These are phyloP conservation scores for Atkinsonella hypoxylon DNA, from an alignment of 2,329 filamentous ascomycete species.

Conservation along the genomic window DNA sequence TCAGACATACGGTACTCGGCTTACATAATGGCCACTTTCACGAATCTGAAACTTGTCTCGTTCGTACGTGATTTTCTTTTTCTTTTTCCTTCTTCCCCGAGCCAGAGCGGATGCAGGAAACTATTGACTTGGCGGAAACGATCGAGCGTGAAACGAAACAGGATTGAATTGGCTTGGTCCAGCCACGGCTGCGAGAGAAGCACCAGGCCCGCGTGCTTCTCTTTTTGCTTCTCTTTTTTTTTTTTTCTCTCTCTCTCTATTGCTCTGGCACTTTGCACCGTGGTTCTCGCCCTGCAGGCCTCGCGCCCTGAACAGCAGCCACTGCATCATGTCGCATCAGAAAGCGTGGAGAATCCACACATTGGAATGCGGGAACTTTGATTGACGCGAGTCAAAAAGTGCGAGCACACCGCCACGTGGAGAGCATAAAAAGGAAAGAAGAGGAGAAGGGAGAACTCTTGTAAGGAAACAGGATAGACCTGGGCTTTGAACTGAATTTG, in stretches of 20 bases:
- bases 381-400: neutral
- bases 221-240: too few species aligned
- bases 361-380: conserved; percentile 1
- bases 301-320: neutral
- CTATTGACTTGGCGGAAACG: neutral
- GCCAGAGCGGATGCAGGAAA: too few species aligned
- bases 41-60: too few species aligned
- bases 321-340: neutral
- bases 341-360: neutral
- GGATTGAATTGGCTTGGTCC: neutral
- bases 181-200: neutral
- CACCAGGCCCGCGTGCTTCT: neutral
- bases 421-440: neutral
- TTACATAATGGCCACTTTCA: too few species aligned
- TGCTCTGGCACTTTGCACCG: neutral
- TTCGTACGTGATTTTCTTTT: too few species aligned
- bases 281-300: neutral
- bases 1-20: too few species aligned
- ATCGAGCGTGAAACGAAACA: neutral
- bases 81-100: too few species aligned
- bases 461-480: too few species aligned
- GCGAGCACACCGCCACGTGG: neutral
- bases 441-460: too few species aligned
- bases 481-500: too few species aligned
- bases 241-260: too few species aligned